Conservation (phyloP, 169 alveolate genomes). For the Theileria orientalis region DNA sequence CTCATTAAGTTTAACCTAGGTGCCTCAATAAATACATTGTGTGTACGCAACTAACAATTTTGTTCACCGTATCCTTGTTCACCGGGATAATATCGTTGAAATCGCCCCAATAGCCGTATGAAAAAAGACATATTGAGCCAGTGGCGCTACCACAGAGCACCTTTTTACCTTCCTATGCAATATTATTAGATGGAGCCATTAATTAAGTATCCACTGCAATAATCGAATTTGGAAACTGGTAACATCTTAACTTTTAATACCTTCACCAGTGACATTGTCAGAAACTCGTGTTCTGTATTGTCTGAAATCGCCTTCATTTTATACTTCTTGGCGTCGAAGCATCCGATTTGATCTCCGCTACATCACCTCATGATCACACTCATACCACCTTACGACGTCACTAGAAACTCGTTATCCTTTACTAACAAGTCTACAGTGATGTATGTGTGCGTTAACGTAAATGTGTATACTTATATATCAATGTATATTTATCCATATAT, state of each 20-base stretch:
- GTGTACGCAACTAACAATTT: conserved; percentile 18
- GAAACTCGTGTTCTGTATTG: conserved; percentile 51
- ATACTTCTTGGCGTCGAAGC: conserved; percentile 35
- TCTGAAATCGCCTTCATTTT: conserved; percentile 52
- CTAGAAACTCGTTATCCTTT: too few species aligned
- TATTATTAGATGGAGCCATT: neutral
- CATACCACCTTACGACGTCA: conserved; percentile 38
- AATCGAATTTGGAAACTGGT: neutral
- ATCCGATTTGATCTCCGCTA: conserved; percentile 58
- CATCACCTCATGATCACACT: neutral
- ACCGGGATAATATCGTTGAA: conserved; percentile 35
- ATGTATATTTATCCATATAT: too few species aligned
- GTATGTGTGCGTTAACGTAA: too few species aligned
- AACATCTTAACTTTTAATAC: neutral
- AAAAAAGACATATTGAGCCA: conserved; percentile 48
- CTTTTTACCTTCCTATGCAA: conserved; percentile 13
- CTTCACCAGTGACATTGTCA: conserved; percentile 19
- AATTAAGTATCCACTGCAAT: too few species aligned
- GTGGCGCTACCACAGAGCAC: conserved; percentile 61
- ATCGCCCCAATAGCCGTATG: conserved; percentile 65
- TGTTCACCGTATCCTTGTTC: conserved; percentile 33
- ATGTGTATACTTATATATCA: too few species aligned
- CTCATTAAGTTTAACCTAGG: conserved; percentile 28
- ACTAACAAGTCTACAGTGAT: too few species aligned
- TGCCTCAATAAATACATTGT: neutral